Conservation (phyloP, 257 asterid species). For the Nicotiana paniculata region DNA sequence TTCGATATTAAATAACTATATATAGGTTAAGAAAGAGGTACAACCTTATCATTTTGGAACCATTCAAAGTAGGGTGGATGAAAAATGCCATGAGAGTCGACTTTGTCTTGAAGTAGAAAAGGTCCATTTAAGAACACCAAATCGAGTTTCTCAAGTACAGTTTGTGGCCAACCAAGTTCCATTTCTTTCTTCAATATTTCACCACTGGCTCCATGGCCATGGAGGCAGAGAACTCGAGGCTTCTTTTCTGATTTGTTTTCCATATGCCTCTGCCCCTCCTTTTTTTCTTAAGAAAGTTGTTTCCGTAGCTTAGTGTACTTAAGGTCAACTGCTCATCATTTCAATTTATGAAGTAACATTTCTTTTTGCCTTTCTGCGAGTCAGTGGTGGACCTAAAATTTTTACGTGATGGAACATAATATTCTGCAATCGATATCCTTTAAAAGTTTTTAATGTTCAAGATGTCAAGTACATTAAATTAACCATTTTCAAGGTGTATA, state of each 20-base stretch:
- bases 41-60: constrained; percentile 22
- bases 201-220: constrained; percentile 23
- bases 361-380: too few species aligned
- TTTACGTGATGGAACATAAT: too few species aligned
- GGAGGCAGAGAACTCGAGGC: constrained; percentile 29
- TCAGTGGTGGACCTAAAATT: too few species aligned
- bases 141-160: constrained; percentile 17
- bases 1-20: too few species aligned
- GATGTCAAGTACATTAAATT: too few species aligned
- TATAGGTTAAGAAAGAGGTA: not conserved
- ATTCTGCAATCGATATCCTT: too few species aligned
- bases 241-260: constrained; percentile 9
- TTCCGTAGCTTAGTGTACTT: not conserved
- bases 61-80: constrained; percentile 32
- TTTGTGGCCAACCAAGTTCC: constrained; percentile 22
- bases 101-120: constrained; percentile 15
- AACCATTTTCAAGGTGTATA: too few species aligned
- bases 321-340: not conserved
- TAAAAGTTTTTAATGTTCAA: too few species aligned
- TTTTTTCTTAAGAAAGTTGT: not conserved
- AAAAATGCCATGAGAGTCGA: constrained; percentile 18
- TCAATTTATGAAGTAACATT: too few species aligned
- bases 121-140: constrained; percentile 30
- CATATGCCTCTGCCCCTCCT: not conserved
- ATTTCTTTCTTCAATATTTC: constrained; percentile 23